Evolutionary conservation across 2,329 filamentous ascomycete genomes (phyloP).

Genomic region (Herpotrichia juniperi): DNA sequence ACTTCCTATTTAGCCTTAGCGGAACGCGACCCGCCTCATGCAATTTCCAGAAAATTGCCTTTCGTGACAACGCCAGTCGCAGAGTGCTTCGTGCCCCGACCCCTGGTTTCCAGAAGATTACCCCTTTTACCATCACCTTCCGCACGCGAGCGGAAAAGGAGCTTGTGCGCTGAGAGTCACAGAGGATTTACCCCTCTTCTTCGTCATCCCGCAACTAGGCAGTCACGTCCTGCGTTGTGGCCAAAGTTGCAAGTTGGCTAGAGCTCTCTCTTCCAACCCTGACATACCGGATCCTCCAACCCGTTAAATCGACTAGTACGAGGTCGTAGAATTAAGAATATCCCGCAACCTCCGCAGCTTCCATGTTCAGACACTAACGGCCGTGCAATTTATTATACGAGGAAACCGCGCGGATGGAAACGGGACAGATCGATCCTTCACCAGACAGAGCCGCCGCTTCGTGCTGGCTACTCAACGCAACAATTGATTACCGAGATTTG

Average conservation of each 20-base stretch:
- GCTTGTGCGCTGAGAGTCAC: slow-evolving; percentile 16
- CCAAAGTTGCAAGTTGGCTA: slow-evolving; percentile 10
- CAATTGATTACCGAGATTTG: not conserved
- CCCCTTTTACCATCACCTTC: slow-evolving; percentile 35
- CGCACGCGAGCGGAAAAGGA: slow-evolving; percentile 19
- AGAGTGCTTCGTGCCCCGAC: slow-evolving; percentile 31
- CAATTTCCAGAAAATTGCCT: slow-evolving; percentile 44
- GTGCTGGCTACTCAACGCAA: not conserved
- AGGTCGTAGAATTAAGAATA: not conserved
- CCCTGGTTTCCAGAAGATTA: slow-evolving; percentile 46
- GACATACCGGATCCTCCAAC: not conserved
- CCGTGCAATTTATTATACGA: slow-evolving; percentile 8
- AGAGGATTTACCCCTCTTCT: slow-evolving; percentile 12
- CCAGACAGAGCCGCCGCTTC: slow-evolving; percentile 3
- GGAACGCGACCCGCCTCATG: slow-evolving; percentile 9
- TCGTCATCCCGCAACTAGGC: slow-evolving; percentile 22
- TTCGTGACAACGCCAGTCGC: slow-evolving; percentile 23
- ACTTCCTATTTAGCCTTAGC: slow-evolving; percentile 28
- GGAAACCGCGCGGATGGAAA: slow-evolving; percentile 3
- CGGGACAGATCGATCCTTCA: not conserved
- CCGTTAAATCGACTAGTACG: not conserved
- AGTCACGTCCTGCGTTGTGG: slow-evolving; percentile 14
- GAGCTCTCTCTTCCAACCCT: slow-evolving; percentile 1
- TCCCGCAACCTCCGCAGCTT: not conserved
- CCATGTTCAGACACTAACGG: not conserved